Percentiles rank a stretch among this genome's conserved stretches.
Evolutionary conservation across 257 asterid genomes (phyloP).

Genomic region (Salvia rosmarinus): DNA sequence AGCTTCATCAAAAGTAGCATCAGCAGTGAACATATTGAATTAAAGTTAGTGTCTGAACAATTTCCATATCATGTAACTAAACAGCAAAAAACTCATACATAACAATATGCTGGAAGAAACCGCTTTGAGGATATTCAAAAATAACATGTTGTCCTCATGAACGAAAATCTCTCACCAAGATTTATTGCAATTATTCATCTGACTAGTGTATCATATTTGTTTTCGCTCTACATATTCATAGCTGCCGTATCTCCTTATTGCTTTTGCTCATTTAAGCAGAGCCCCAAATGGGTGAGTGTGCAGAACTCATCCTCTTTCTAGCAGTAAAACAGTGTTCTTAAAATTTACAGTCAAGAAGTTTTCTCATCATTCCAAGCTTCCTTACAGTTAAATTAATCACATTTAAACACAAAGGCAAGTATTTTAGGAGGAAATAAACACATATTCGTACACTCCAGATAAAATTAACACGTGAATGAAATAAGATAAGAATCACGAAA

Average conservation of each 20-base stretch:
- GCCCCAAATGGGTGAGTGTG: not conserved
- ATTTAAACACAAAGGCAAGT: not conserved
- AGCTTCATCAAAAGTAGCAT: constrained; percentile 54
- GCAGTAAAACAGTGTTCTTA: not conserved
- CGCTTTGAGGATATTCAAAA: not conserved
- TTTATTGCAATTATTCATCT: not conserved
- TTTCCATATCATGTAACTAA: not conserved
- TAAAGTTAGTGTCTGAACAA: not conserved
- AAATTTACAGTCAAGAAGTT: not conserved
- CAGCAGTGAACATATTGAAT: constrained; percentile 28
- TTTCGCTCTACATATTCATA: not conserved
- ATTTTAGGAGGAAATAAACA: not conserved
- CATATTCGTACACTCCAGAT: not conserved
- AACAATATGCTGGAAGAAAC: constrained; percentile 4
- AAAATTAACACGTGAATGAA: not conserved
- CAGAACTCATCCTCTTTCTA: not conserved
- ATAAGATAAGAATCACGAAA: constrained; percentile 6
- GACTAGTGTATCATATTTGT: not conserved
- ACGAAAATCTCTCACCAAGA: not conserved
- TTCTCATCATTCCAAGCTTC: not conserved
- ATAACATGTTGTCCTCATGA: not conserved
- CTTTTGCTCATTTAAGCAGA: not conserved
- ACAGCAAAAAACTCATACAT: not conserved
- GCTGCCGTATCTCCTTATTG: not conserved
- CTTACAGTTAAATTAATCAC: not conserved